These are phyloP conservation scores for Pseudogymnoascus sp. DNA, from an alignment of 2,329 filamentous ascomycete species.

Conservation along the genomic window DNA sequence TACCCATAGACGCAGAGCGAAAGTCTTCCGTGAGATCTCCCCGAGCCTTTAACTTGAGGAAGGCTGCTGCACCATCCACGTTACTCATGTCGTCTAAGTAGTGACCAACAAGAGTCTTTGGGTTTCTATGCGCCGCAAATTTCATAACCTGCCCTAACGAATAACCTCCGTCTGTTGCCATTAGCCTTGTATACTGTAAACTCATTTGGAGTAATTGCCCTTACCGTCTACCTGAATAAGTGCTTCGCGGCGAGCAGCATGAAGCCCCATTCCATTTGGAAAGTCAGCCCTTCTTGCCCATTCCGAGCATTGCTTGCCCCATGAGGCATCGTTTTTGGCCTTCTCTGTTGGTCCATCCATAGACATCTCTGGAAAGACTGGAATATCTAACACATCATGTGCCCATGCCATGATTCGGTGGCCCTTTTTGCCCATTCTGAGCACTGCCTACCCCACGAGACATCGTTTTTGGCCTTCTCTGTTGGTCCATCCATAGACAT, in stretches of 20 bases:
- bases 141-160: constrained; percentile 10
- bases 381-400: constrained; percentile 12
- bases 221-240: constrained; percentile 14
- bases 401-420: constrained; percentile 11
- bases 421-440: constrained; percentile 2
- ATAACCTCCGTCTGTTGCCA: constrained; percentile 7
- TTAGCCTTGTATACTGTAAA: neutral
- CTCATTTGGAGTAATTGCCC: neutral
- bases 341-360: constrained; percentile 10
- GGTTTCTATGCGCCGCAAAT: constrained; percentile 10
- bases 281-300: constrained; percentile 6
- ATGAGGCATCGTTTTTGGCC: constrained; percentile 11
- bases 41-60: neutral
- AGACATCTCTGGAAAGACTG: constrained; percentile 12
- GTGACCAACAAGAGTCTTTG: constrained; percentile 8
- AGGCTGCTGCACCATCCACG: neutral
- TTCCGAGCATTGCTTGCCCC: neutral
- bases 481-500: constrained; percentile 8
- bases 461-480: constrained; percentile 11
- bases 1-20: constrained; percentile 3
- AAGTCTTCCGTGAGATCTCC: constrained; percentile 5
- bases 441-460: constrained; percentile 6
- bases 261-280: neutral
- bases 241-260: constrained; percentile 11
- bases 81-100: neutral